Conservation (phyloP, 2,329 filamentous ascomycete genomes). For the Penicillium sp. region DNA sequence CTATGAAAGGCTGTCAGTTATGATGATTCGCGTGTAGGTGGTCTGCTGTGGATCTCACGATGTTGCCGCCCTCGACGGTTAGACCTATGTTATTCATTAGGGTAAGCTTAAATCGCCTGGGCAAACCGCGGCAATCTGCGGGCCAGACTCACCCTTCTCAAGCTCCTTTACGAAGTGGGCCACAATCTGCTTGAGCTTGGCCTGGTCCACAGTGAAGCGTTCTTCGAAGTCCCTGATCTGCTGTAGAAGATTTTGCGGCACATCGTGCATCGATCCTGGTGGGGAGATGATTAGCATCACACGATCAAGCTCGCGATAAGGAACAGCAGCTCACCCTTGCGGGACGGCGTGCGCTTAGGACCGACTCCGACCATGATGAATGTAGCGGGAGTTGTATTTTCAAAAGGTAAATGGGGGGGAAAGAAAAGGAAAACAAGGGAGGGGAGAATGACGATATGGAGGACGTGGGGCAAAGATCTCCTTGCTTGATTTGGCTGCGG, state of each 20-base stretch:
- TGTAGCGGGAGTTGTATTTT: not conserved
- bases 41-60: conserved; percentile 59
- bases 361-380: conserved; percentile 63
- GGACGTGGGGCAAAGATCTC: conserved; percentile 27
- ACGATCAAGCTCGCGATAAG: conserved; percentile 1
- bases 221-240: conserved; percentile 85
- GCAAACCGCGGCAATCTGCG: not conserved
- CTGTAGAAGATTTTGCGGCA: conserved; percentile 77
- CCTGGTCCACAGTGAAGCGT: conserved; percentile 72
- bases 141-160: conserved; percentile 64
- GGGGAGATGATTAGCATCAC: conserved; percentile 5
- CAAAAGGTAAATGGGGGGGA: not conserved
- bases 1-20: conserved; percentile 45
- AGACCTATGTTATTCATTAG: conserved; percentile 57
- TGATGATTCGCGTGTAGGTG: not conserved
- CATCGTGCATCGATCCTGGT: conserved; percentile 82
- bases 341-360: conserved; percentile 64
- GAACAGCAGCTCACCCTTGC: conserved; percentile 64
- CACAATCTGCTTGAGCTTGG: conserved; percentile 86
- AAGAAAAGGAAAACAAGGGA: conserved; percentile 8
- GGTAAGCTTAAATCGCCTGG: not conserved
- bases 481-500: conserved; percentile 27
- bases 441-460: conserved; percentile 23
- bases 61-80: conserved; percentile 83
- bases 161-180: conserved; percentile 87